phyloP scores from a whole-genome alignment of 495 filamentous ascomycete species.

The Bryoglossum gracile region DNA sequence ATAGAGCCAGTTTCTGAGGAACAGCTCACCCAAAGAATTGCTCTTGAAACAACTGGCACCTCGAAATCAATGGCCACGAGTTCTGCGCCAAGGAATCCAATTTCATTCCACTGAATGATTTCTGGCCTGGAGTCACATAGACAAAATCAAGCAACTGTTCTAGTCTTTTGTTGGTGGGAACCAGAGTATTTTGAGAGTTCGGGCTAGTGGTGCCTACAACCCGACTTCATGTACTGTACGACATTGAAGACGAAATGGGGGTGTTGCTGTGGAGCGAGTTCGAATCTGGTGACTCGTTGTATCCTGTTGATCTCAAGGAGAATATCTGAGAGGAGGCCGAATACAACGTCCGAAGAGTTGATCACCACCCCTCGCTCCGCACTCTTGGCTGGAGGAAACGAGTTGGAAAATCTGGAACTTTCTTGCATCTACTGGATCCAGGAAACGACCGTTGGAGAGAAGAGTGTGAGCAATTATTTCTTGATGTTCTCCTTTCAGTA shows the following conservation, averaged over 20 bases:
- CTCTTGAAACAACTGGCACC: constrained; percentile 61
- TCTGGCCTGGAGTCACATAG: constrained; percentile 47
- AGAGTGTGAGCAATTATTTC: constrained; percentile 52
- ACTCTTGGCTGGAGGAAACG: constrained; percentile 83
- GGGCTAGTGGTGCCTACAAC: constrained; percentile 74
- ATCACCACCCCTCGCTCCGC: constrained; percentile 72
- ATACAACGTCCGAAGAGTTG: constrained; percentile 59
- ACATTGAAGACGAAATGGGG: constrained; percentile 65
- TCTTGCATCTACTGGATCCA: constrained; percentile 34
- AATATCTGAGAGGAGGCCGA: constrained; percentile 58
- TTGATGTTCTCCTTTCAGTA: constrained; percentile 50
- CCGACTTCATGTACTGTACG: constrained; percentile 70
- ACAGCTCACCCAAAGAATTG: constrained; percentile 53
- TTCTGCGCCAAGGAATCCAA: constrained; percentile 68
- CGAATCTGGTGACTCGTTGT: constrained; percentile 74
- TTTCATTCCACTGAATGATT: constrained; percentile 71
- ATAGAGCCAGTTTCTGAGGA: constrained; percentile 50
- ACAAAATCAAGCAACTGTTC: constrained; percentile 59
- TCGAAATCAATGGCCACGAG: constrained; percentile 64
- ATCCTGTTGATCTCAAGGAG: constrained; percentile 59
- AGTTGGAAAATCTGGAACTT: constrained; percentile 67
- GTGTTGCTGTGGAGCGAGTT: constrained; percentile 81
- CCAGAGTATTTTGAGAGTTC: constrained; percentile 56
- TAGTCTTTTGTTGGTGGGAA: constrained; percentile 55
- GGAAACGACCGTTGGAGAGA: constrained; percentile 55